Percentiles rank a stretch among this genome's conserved stretches.
Evolutionary conservation across 176 grass and related monocot genomes (phyloP).

Genomic region (Avena sativa): DNA sequence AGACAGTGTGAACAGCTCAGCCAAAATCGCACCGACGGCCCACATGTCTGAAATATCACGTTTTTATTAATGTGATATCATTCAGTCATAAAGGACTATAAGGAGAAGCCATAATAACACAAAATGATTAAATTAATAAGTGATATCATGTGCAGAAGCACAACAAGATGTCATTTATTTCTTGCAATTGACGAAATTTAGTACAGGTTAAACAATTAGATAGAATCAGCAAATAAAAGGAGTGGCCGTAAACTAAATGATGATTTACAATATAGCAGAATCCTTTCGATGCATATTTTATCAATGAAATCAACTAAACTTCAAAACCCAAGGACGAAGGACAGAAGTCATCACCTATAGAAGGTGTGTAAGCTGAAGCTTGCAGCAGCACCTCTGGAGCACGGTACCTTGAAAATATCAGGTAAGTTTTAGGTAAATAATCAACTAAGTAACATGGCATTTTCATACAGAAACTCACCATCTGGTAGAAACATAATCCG

Average conservation of each 20-base stretch:
- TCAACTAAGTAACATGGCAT: constrained; percentile 1
- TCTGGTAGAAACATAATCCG: constrained; percentile 98
- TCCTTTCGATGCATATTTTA: background rate
- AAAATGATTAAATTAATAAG: background rate
- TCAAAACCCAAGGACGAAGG: constrained; percentile 4
- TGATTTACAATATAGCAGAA: background rate
- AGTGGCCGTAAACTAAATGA: background rate
- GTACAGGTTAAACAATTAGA: background rate
- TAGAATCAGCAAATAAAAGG: background rate
- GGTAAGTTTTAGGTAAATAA: background rate
- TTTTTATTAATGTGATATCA: constrained; percentile 21
- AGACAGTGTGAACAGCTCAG: constrained; percentile 79
- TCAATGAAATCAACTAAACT: constrained; percentile 14
- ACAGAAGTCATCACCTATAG: constrained; percentile 66
- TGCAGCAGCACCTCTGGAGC: constrained; percentile 85
- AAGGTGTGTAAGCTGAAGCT: constrained; percentile 73
- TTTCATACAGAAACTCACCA: constrained; percentile 60
- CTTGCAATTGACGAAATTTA: background rate
- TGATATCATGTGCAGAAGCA: background rate
- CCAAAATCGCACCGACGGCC: constrained; percentile 91
- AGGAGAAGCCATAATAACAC: background rate
- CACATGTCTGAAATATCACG: constrained; percentile 68
- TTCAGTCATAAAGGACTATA: background rate
- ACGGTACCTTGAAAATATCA: constrained; percentile 67
- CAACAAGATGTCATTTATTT: background rate